Conservation (phyloP, 805 yeast species). For the Pichia nakasei region DNA sequence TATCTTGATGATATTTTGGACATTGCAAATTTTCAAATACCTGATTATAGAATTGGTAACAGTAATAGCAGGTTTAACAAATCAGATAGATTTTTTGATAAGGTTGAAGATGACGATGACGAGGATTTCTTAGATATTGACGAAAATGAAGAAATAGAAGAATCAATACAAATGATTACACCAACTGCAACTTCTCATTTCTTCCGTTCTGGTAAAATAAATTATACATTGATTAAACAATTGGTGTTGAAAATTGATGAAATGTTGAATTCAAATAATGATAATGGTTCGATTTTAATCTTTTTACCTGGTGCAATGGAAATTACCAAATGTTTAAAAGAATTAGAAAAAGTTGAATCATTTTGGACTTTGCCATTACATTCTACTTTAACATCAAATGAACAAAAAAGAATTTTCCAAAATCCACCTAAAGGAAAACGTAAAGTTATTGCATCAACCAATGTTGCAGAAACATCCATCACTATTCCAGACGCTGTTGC, state of each 20-base stretch:
- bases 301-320: constrained; percentile 91
- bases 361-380: constrained; percentile 67
- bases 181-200: constrained; percentile 62
- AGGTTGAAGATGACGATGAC: neutral
- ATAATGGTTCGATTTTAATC: constrained; percentile 67
- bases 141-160: constrained; percentile 7
- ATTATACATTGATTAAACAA: constrained; percentile 60
- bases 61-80: neutral
- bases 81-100: neutral
- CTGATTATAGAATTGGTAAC: constrained; percentile 9
- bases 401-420: constrained; percentile 70
- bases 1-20: constrained; percentile 62
- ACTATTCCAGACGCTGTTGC: constrained; percentile 93
- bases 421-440: constrained; percentile 45
- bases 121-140: constrained; percentile 3
- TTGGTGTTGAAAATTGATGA: constrained; percentile 47
- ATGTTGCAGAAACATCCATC: constrained; percentile 94
- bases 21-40: constrained; percentile 47
- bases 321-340: constrained; percentile 56
- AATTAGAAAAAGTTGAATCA: constrained; percentile 15
- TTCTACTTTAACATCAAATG: constrained; percentile 75
- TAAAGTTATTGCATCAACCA: constrained; percentile 82
- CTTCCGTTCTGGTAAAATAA: constrained; percentile 59
- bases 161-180: constrained; percentile 30
- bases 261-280: constrained; percentile 32